Conservation (phyloP, 352 stramenopile species). For the Globisporangium spiculum region DNA sequence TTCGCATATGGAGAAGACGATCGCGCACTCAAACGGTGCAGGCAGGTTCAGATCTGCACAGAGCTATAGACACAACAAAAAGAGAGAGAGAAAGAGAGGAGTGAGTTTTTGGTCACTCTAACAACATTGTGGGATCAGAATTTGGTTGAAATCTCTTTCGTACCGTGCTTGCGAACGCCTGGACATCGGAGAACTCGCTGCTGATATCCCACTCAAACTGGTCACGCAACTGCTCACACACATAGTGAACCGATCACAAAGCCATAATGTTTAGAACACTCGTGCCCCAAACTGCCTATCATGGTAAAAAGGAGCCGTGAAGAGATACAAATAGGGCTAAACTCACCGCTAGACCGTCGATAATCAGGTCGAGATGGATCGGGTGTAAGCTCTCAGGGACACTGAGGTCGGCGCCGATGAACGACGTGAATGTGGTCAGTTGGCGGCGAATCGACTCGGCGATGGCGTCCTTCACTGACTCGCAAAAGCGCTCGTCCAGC, state of each 20-base stretch:
- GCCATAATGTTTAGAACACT: no score
- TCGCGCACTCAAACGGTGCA: conserved; percentile 48
- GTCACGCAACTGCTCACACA: conserved; percentile 49
- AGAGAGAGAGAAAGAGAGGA: background rate
- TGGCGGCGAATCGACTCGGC: conserved; percentile 71
- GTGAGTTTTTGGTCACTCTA: background rate
- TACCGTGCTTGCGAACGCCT: conserved; percentile 52
- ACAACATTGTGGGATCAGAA: background rate
- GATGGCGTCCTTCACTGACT: conserved; percentile 56
- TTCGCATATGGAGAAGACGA: conserved; percentile 72
- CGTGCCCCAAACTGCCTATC: no score
- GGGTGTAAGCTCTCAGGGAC: conserved; percentile 41
- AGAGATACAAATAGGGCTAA: background rate
- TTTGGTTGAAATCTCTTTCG: background rate
- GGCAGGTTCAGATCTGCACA: conserved; percentile 62
- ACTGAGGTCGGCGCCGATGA: conserved; percentile 21
- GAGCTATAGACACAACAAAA: conserved; percentile 22
- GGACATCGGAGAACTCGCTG: conserved; percentile 39
- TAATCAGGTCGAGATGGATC: conserved; percentile 71
- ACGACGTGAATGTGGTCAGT: conserved; percentile 57
- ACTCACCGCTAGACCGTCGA: conserved; percentile 55
- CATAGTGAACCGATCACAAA: background rate
- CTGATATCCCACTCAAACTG: conserved; percentile 82
- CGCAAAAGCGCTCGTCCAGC: conserved; percentile 52
- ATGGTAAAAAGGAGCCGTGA: no score